A percentile compares a stretch with the other conserved stretches of the same genome.
These are phyloP conservation scores for Diplodia mutila DNA, from an alignment of 2,329 filamentous ascomycete genomes.

Conservation along the genomic window DNA sequence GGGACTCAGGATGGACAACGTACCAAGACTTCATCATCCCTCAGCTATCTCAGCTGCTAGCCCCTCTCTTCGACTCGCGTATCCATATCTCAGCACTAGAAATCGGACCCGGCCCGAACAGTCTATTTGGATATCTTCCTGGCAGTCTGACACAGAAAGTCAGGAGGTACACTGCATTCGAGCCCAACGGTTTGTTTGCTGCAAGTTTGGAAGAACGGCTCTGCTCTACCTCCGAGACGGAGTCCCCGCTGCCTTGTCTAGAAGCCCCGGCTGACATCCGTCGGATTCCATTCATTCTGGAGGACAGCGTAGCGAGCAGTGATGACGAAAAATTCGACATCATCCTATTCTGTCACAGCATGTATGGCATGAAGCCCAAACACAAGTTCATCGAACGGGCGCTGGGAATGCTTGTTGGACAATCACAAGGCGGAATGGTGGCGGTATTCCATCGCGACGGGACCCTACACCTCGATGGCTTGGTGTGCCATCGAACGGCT, in stretches of 20 bases:
- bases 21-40: slow-evolving; percentile 60
- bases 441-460: slow-evolving; percentile 61
- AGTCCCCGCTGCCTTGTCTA: slow-evolving; percentile 49
- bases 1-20: slow-evolving; percentile 40
- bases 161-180: slow-evolving; percentile 58
- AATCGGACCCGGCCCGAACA: slow-evolving; percentile 62
- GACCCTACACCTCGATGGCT: slow-evolving; percentile 49
- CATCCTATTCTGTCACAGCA: slow-evolving; percentile 66
- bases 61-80: slow-evolving; percentile 48
- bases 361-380: slow-evolving; percentile 63
- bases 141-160: slow-evolving; percentile 48
- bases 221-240: slow-evolving; percentile 30
- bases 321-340: slow-evolving; percentile 54
- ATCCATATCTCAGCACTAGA: slow-evolving; percentile 58
- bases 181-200: slow-evolving; percentile 56
- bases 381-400: slow-evolving; percentile 51
- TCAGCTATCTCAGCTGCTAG: slow-evolving; percentile 51
- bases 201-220: slow-evolving; percentile 51
- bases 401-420: slow-evolving; percentile 52
- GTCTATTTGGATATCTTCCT: slow-evolving; percentile 57
- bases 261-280: slow-evolving; percentile 46
- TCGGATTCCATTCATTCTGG: slow-evolving; percentile 45
- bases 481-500: slow-evolving; percentile 55
- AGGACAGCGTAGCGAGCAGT: slow-evolving; percentile 32
- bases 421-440: slow-evolving; percentile 48